phyloP scores from a whole-genome alignment of 2,329 filamentous ascomycete species.

The Colletotrichum eremochloae region DNA sequence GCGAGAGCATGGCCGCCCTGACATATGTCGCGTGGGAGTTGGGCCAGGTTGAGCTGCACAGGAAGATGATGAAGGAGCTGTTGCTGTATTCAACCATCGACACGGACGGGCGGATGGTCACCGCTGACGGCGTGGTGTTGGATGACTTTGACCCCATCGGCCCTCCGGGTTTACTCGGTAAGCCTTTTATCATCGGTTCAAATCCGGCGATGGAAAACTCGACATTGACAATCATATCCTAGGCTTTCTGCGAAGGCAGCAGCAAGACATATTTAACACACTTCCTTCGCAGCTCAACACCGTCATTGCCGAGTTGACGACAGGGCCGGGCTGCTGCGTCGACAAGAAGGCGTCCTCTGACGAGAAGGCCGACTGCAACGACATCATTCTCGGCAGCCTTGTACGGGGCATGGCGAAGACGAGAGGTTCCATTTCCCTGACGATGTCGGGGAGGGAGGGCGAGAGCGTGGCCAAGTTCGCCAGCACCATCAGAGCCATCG shows the following conservation, averaged over 20 bases:
- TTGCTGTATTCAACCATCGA: not conserved
- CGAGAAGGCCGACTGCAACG: conserved; percentile 12
- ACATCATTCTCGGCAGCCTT: conserved; percentile 22
- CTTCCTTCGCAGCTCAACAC: conserved; percentile 12
- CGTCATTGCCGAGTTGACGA: not conserved
- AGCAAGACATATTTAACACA: not conserved
- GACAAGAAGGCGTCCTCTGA: not conserved
- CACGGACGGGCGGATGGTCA: conserved; percentile 2
- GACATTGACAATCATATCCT: not conserved
- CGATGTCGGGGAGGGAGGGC: not conserved
- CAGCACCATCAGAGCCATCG: not conserved
- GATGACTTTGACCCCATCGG: conserved; percentile 17
- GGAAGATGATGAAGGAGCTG: conserved; percentile 15
- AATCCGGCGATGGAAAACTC: not conserved
- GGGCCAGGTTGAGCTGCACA: conserved; percentile 20
- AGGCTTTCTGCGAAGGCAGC: conserved; percentile 16
- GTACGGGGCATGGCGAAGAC: not conserved
- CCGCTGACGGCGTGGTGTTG: conserved; percentile 1
- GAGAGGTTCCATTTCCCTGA: not conserved
- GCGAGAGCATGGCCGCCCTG: conserved; percentile 7
- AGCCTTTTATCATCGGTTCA: not conserved
- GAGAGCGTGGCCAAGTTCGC: not conserved
- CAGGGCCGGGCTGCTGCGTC: not conserved
- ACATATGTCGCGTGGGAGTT: conserved; percentile 24
- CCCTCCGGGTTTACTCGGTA: conserved; percentile 20